phyloP scores from a whole-genome alignment of 176 grass and related monocot species.

The Cymbopogon citratus region DNA sequence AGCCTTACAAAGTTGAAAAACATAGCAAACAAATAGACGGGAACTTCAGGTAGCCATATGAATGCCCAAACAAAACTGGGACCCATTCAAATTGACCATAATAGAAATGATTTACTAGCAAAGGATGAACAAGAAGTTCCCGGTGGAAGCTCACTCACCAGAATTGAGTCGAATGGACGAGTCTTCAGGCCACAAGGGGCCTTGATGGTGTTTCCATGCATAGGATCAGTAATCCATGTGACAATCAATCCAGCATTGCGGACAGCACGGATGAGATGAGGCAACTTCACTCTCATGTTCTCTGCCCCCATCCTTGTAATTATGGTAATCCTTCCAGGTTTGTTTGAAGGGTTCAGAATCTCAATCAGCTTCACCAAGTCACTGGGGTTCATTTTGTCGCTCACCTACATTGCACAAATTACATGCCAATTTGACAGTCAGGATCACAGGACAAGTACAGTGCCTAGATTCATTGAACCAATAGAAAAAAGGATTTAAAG shows the following conservation, averaged over 20 bases:
- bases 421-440: not conserved
- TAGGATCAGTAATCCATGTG: conserved; percentile 94
- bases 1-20: not conserved
- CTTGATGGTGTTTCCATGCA: conserved; percentile 99
- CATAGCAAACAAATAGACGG: not conserved
- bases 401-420: conserved; percentile 60
- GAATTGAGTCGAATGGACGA: conserved; percentile 80
- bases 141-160: conserved; percentile 38
- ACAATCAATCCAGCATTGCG: conserved; percentile 75
- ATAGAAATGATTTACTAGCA: not conserved
- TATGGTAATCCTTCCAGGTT: conserved; percentile 90
- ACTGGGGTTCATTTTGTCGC: conserved; percentile 90
- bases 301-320: conserved; percentile 96
- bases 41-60: not conserved
- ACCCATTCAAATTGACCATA: not conserved
- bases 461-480: not conserved
- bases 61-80: not conserved
- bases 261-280: conserved; percentile 86
- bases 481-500: not conserved
- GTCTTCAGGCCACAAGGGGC: conserved; percentile 94
- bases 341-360: conserved; percentile 94
- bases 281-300: conserved; percentile 98
- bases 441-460: not conserved
- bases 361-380: conserved; percentile 95
- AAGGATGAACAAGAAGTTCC: not conserved